Evolutionary conservation across 2,329 filamentous ascomycete genomes (phyloP).

Genomic region (Aspergillus bombycis): DNA sequence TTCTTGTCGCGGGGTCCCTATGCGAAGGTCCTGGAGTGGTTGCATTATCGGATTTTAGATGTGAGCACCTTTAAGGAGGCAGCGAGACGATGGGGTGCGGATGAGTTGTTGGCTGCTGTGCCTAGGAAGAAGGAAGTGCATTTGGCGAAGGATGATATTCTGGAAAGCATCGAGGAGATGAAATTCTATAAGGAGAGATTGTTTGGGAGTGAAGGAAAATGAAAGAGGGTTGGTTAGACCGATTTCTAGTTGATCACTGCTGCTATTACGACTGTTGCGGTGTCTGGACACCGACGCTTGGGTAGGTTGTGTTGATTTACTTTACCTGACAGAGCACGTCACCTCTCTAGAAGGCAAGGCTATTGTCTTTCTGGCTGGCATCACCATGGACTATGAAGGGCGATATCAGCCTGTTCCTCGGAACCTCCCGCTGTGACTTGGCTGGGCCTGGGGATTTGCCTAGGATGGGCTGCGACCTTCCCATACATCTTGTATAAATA

Average conservation of each 20-base stretch:
- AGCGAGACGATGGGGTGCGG: slow-evolving; percentile 74
- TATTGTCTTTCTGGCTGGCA: background rate
- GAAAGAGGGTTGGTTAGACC: background rate
- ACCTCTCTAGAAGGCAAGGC: background rate
- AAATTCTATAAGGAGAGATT: slow-evolving; percentile 75
- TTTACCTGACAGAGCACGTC: background rate
- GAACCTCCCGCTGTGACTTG: background rate
- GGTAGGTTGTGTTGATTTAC: background rate
- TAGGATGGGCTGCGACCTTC: no score
- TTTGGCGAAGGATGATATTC: slow-evolving; percentile 83
- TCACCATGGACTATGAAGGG: background rate
- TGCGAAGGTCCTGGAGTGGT: slow-evolving; percentile 69
- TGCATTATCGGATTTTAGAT: slow-evolving; percentile 90
- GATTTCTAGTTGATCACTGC: background rate
- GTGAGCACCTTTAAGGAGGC: slow-evolving; percentile 94
- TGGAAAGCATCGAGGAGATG: slow-evolving; percentile 94
- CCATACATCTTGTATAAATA: no score
- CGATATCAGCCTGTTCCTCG: background rate
- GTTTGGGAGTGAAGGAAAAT: slow-evolving; percentile 50
- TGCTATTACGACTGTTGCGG: background rate
- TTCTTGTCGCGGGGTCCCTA: slow-evolving; percentile 81
- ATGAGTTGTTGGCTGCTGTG: slow-evolving; percentile 61
- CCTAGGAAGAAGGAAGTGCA: slow-evolving; percentile 78
- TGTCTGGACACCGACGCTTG: background rate
- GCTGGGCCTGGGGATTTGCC: no score